Evolutionary conservation across 371 early-diverging fungal genomes (phyloP).

Genomic region (Globomyces sp.): DNA sequence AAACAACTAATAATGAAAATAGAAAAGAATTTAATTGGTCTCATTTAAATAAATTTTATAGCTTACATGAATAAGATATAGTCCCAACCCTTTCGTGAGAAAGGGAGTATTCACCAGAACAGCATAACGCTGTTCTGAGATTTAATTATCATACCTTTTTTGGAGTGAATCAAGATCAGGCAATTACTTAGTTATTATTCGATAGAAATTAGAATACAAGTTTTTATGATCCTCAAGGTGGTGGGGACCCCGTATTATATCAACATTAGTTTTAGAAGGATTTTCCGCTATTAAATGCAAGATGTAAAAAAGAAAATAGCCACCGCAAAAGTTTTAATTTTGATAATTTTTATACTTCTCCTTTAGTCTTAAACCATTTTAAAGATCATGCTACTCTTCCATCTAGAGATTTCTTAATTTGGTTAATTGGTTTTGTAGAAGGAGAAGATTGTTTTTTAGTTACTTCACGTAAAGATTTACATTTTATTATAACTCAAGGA

Average conservation of each 20-base stretch:
- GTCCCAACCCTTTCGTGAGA: too few relatives aligned
- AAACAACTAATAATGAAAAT: conserved; percentile 49
- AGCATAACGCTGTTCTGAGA: too few relatives aligned
- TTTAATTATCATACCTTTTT: too few relatives aligned
- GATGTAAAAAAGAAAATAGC: too few relatives aligned
- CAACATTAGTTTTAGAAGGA: conserved; percentile 44
- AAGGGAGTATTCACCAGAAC: too few relatives aligned
- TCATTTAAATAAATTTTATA: conserved; percentile 50
- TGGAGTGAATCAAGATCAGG: too few relatives aligned
- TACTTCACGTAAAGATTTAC: conserved; percentile 28
- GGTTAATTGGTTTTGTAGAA: conserved; percentile 52
- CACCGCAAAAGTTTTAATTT: conserved; percentile 24
- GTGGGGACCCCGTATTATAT: conserved; percentile 53
- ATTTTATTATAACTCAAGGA: conserved; percentile 40
- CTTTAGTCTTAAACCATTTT: conserved; percentile 24
- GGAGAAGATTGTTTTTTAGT: conserved; percentile 52
- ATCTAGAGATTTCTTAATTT: conserved; percentile 29
- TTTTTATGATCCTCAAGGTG: conserved; percentile 56
- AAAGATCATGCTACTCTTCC: conserved; percentile 16
- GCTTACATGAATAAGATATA: too few relatives aligned
- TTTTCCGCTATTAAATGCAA: conserved; percentile 25
- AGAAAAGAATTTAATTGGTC: conserved; percentile 44
- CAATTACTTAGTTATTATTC: conserved; percentile 43
- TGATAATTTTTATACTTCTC: conserved; percentile 17
- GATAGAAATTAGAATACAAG: conserved; percentile 57